Evolutionary conservation across 129 eudicot species (phyloP), one percentile per base, ranked within the genome.

Genomic region (Flaveria linearis): DNA sequence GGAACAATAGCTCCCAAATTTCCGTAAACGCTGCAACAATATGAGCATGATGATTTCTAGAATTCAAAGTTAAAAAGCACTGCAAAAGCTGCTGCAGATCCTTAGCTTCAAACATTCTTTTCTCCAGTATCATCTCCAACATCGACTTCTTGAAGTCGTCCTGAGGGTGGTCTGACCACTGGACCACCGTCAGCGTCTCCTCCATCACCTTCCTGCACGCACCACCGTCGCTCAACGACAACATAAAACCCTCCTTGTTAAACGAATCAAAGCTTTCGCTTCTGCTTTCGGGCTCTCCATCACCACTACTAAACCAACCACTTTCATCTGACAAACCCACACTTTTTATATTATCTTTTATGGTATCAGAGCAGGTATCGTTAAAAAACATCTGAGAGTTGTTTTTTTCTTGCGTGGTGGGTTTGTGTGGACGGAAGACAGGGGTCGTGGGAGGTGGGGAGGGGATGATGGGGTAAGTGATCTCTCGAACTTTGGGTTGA

Each of bases 61-160:
- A 83, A 80, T 91, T 91, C 7, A 91, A 80, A 8, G 87, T 66
- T 6, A 91, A 78, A 80, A 88, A 91, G 52, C 91, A 86, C 78
- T 84, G 86, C 88, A 88, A 78, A 25, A 91, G 80, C 78, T 88
- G 70, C 71, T 91, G 90, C 85, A 91, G 64, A 66, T 91, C 88
- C 60, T 83, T 82, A 0, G 88, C 80, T 64, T 86, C 92, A n/a
- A 85, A 77, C 68, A 91, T 88, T 76, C 88, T 57, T 58, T 87
- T 88, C 82, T 88, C 97, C 72, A 77, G 5, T 64, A 91, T 84
- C 97, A 88, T 91, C 76, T 89, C 97, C 86, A 82, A 0, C 96
- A 91, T 91, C n/a, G 92, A 91, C 65, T 51, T 78, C 87, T 88
- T 91, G 83, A 91, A 91, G 78, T 91, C 97, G 36, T 87, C 89